Conservation (phyloP, 2,329 filamentous ascomycete genomes). For the Beauveria bassiana region DNA sequence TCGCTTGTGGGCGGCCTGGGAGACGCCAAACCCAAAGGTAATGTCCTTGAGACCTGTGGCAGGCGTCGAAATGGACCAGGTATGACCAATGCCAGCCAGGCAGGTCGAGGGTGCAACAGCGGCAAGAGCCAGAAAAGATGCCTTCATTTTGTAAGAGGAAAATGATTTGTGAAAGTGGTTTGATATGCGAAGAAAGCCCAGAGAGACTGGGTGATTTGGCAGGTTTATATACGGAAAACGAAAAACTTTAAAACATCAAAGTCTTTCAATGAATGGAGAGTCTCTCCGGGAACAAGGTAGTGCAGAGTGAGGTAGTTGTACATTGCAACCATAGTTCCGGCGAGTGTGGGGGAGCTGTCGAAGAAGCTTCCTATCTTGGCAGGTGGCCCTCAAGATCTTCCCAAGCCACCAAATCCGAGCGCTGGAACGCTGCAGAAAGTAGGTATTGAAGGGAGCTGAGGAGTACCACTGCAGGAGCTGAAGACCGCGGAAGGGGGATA, state of each 20-base stretch:
- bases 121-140: background rate
- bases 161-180: background rate
- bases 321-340: background rate
- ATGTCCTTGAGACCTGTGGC: conserved; percentile 5
- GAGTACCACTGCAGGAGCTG: no score
- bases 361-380: background rate
- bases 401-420: background rate
- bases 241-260: no score
- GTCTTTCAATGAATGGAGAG: no score
- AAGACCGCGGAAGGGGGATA: no score
- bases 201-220: background rate
- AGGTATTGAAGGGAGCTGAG: no score
- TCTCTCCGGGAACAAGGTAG: no score
- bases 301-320: background rate
- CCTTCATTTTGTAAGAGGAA: background rate
- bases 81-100: background rate
- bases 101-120: background rate
- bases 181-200: no score
- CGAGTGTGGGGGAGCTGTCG: background rate
- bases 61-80: background rate
- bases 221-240: no score
- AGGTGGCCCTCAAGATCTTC: background rate
- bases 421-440: no score
- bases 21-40: conserved; percentile 18
- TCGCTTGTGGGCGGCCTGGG: conserved; percentile 12